phyloP scores from a whole-genome alignment of 2,329 filamentous ascomycete genomes.

The Cordyceps javanica region DNA sequence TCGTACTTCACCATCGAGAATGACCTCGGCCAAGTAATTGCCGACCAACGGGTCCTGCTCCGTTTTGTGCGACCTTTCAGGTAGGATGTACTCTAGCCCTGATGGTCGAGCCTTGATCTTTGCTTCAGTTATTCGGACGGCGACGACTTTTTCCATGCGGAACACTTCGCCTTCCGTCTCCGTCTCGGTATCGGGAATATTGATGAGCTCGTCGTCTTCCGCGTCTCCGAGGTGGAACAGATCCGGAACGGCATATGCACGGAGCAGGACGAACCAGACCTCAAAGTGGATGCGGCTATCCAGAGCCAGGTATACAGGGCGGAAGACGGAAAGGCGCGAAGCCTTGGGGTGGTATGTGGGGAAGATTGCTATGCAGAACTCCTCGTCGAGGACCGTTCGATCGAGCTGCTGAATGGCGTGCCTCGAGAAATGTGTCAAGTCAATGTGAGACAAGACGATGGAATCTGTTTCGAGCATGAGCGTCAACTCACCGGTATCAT shows the following conservation, averaged over 20 bases:
- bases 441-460: conserved; percentile 72
- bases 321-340: conserved; percentile 66
- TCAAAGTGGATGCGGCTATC: conserved; percentile 89
- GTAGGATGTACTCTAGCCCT: conserved; percentile 18
- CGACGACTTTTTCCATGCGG: conserved; percentile 55
- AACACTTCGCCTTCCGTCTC: conserved; percentile 47
- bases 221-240: conserved; percentile 62
- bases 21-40: conserved; percentile 73
- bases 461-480: conserved; percentile 82
- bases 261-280: conserved; percentile 89
- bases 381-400: conserved; percentile 82
- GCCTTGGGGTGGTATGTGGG: conserved; percentile 79
- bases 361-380: conserved; percentile 92
- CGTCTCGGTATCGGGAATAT: conserved; percentile 31
- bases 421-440: conserved; percentile 80
- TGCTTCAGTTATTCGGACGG: conserved; percentile 54
- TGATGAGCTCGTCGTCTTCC: conserved; percentile 36
- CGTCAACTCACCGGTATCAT: conserved; percentile 92
- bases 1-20: conserved; percentile 72
- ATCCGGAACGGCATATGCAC: conserved; percentile 88
- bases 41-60: conserved; percentile 45
- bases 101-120: conserved; percentile 43
- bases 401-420: conserved; percentile 89
- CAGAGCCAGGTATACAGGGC: conserved; percentile 83
- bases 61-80: conserved; percentile 17